Conservation (phyloP, 768 basidiomycete species). For the Agaricus blazei region DNA sequence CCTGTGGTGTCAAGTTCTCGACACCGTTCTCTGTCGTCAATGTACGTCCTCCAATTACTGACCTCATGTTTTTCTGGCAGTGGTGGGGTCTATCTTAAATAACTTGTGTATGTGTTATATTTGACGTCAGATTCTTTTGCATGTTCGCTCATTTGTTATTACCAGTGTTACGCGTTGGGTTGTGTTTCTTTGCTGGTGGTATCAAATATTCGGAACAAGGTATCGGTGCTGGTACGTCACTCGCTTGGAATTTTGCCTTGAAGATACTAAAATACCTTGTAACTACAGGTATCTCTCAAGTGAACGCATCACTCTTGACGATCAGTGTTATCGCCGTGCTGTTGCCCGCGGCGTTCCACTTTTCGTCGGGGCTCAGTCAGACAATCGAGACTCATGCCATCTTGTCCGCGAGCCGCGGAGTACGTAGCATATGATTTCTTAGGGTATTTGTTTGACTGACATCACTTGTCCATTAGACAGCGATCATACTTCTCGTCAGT, state of each 20-base stretch:
- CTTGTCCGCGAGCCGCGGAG: conserved; percentile 69
- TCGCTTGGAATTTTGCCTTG: conserved; percentile 18
- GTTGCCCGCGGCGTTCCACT: conserved; percentile 77
- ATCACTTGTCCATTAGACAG: conserved; percentile 37
- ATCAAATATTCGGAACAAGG: conserved; percentile 75
- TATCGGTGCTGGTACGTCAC: conserved; percentile 63
- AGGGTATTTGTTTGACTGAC: background rate
- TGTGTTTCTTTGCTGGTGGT: conserved; percentile 90
- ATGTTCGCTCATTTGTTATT: no score
- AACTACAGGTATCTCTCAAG: conserved; percentile 46
- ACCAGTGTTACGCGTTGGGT: conserved; percentile 74
- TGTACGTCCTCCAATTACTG: conserved; percentile 6
- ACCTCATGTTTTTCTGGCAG: conserved; percentile 31
- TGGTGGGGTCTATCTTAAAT: conserved; percentile 83
- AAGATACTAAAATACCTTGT: background rate
- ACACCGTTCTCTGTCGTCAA: background rate
- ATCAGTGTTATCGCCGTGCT: conserved; percentile 78
- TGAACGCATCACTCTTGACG: conserved; percentile 71
- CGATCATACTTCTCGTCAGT: conserved; percentile 78
- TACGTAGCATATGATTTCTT: conserved; percentile 26
- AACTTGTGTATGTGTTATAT: conserved; percentile 58
- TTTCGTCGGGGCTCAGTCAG: conserved; percentile 27
- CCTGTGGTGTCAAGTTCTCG: background rate
- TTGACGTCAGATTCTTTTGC: no score
- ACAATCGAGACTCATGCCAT: conserved; percentile 38